These are phyloP conservation scores for Globisporangium cystogenes DNA, from an alignment of 352 stramenopile genomes.

Conservation along the genomic window DNA sequence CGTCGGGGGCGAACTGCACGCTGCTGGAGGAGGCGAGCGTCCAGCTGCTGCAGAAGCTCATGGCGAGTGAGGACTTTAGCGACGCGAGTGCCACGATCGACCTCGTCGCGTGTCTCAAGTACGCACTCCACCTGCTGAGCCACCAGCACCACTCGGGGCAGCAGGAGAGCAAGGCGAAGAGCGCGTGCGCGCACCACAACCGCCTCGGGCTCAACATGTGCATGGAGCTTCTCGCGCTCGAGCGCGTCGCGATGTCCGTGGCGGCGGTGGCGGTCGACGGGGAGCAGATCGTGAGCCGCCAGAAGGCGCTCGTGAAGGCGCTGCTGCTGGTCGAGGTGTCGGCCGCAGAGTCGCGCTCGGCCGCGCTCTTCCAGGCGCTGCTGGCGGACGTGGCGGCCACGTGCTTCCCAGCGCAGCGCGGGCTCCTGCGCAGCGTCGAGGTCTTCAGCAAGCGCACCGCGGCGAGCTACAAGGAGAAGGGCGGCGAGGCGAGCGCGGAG, in stretches of 20 bases:
- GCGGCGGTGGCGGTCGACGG: conserved; percentile 13
- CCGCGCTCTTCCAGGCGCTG: conserved; percentile 42
- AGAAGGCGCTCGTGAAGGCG: conserved; percentile 55
- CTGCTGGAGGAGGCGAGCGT: conserved; percentile 60
- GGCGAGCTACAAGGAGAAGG: conserved; percentile 29
- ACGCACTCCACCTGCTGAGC: conserved; percentile 52
- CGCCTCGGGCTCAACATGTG: conserved; percentile 65
- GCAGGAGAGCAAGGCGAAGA: neutral
- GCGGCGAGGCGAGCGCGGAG: conserved; percentile 2
- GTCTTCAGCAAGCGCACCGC: conserved; percentile 35
- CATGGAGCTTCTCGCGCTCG: conserved; percentile 63
- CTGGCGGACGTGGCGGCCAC: conserved; percentile 35
- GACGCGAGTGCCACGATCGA: conserved; percentile 32
- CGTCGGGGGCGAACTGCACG: conserved; percentile 46
- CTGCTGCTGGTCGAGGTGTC: conserved; percentile 45
- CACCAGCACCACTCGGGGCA: conserved; percentile 11
- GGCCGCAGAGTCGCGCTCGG: conserved; percentile 40
- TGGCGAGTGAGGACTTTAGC: conserved; percentile 46
- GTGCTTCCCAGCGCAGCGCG: conserved; percentile 37
- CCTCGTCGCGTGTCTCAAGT: conserved; percentile 44
- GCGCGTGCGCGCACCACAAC: conserved; percentile 62
- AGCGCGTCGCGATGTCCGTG: conserved; percentile 23
- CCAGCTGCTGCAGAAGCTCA: conserved; percentile 53
- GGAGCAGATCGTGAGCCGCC: conserved; percentile 23
- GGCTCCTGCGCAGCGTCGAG: conserved; percentile 38